Evolutionary conservation across 768 basidiomycete species (phyloP), one percentile per base, ranked within the genome.

Genomic region (Auricularia cornea): DNA sequence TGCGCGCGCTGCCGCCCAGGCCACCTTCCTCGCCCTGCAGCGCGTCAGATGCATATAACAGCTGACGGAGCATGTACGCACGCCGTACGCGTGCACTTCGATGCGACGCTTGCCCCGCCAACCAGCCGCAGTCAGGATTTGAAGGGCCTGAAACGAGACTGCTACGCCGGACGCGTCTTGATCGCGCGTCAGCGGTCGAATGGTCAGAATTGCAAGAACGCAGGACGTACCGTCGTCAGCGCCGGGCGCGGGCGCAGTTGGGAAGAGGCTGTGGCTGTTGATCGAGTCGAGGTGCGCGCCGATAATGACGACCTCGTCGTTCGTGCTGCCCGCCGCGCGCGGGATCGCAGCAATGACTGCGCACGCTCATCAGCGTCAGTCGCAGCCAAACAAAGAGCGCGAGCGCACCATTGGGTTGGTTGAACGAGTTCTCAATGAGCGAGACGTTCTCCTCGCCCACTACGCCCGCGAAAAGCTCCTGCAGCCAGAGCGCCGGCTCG

Each of bases 271-370:
- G 63, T 64, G 51, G n/a, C n/a, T n/a, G 60, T 68, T 66, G 48
- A 64, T 66, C 16, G 44, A 54, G 60, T 66, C 68, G 31, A 62
- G 63, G 59, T 69, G 68, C 11, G 66, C 68, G 28, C 65, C 65
- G 51, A 69, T 63, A 11, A 67, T 63, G 20, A 60, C 66, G 30
- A 59, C 30, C 51, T 52, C 51, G 51, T 52, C 26, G 20, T 18
- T n/a, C 6, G 5, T 10, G 26, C 51, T 52, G 10, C 10, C 8
- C 10, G 10, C 26, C 20, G 20, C 26, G 51, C 51, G 20, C 26
- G 16, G 20, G 26, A 52, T 52, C 10, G 20, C 26, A n/a, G 10
- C 51, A 52, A 52, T 23, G 51, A 52, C 51, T 40, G 18, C 38
- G 18, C 38, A 40, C n/a, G 18, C 38, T 8, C 38, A 18, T 40